These are phyloP conservation scores for Stephanocyclus meneghinianus DNA, from an alignment of 352 stramenopile species.

Conservation along the genomic window DNA sequence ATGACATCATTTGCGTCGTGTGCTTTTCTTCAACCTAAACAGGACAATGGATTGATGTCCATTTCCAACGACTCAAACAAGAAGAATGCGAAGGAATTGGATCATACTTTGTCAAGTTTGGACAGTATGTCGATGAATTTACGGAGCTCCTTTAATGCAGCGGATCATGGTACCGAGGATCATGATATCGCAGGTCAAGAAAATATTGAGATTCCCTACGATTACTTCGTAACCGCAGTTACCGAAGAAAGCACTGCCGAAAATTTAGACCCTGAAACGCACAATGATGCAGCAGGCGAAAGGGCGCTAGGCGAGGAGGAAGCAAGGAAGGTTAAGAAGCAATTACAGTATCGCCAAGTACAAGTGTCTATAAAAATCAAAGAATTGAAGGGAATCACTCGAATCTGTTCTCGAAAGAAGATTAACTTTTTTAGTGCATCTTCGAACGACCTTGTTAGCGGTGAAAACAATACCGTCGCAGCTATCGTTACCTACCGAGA, in stretches of 20 bases:
- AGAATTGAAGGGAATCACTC: slow-evolving; percentile 3
- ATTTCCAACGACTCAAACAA: not conserved
- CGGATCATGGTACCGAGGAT: not conserved
- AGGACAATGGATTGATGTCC: not conserved
- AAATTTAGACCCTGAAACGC: not conserved
- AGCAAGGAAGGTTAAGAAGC: not conserved
- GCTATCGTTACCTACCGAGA: not conserved
- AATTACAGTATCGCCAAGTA: not conserved
- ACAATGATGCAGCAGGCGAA: not conserved
- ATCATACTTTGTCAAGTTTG: not conserved
- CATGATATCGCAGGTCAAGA: not conserved
- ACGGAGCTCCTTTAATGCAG: not conserved
- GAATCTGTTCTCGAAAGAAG: slow-evolving; percentile 1
- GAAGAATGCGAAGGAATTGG: not conserved
- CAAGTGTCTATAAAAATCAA: slow-evolving; percentile 14
- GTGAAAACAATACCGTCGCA: not conserved
- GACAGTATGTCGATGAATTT: not conserved
- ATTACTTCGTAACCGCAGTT: not conserved
- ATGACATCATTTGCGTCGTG: not conserved
- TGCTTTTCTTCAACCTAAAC: not conserved
- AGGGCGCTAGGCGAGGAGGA: not conserved
- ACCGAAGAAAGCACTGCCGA: not conserved
- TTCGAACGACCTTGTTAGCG: not conserved
- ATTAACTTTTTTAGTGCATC: too few species aligned
- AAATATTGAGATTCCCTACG: not conserved